These are phyloP conservation scores for Tricholoma sp. DNA, from an alignment of 768 basidiomycete species.

Conservation along the genomic window DNA sequence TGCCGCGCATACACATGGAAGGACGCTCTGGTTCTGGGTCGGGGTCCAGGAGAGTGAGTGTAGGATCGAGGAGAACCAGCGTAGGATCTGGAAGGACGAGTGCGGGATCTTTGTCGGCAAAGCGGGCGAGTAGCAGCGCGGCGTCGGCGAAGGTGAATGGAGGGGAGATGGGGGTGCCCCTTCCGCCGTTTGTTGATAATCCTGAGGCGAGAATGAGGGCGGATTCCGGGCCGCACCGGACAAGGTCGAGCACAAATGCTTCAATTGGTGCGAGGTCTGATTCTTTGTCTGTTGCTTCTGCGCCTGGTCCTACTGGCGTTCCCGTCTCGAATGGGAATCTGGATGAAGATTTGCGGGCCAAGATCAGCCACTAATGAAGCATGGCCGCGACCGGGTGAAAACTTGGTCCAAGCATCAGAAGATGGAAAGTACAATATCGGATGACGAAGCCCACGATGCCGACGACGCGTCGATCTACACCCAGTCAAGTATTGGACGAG, in stretches of 20 bases:
- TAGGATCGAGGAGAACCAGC: not conserved
- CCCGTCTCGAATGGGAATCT: not conserved
- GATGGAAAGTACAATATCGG: conserved; percentile 10
- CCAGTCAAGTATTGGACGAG: conserved; percentile 23
- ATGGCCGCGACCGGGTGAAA: too few relatives aligned
- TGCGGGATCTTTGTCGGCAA: not conserved
- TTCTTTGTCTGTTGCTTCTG: too few relatives aligned
- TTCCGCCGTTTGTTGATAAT: conserved; percentile 9
- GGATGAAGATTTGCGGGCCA: not conserved
- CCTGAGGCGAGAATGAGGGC: conserved; percentile 8
- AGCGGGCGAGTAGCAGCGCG: not conserved
- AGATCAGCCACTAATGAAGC: not conserved
- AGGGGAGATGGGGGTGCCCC: conserved; percentile 3
- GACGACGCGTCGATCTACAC: conserved; percentile 33
- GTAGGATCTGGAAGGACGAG: not conserved
- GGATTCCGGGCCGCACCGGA: not conserved
- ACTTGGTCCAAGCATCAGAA: not conserved
- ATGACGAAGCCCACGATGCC: conserved; percentile 17
- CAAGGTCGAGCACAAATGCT: not conserved
- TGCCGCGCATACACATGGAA: not conserved
- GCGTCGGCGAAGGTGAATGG: not conserved
- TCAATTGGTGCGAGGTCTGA: not conserved
- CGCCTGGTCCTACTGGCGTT: not conserved
- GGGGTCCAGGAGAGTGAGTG: conserved; percentile 2
- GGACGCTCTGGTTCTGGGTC: not conserved